Base-by-base conservation (phyloP, 768 basidiomycete species). In the Mycena filopes region DNA sequence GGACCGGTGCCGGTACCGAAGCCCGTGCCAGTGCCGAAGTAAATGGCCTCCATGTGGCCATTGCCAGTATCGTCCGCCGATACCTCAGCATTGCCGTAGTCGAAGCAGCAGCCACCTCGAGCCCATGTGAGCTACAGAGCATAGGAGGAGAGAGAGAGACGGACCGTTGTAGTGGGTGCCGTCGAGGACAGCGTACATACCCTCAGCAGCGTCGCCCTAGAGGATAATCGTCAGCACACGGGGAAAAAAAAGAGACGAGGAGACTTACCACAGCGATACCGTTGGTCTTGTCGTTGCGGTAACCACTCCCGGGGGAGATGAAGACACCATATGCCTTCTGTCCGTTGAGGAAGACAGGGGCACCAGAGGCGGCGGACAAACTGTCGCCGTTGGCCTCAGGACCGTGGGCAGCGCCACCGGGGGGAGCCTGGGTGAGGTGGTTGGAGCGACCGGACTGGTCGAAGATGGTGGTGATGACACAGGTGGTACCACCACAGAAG, bases 241-340 rank as follows among this genome's bases (percentile, higher is more conserved):
- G 36, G 55, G 5, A 55, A 45, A 33, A 55, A n/a, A 28, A 26
- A 47, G 11, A 38, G 29, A 31, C 18, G 23, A 47, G 25, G 47
- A 48, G 42, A 62, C 60, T 40, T 25, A 62, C 66, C 36, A 49
- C 51, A 18, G 66, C 66, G 28, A 54, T 67, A 48, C 66, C 66
- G 33, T 31, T 63, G 50, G 66, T 54, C 18, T 36, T 47, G 60
- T 67, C 49, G 51, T 65, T 65, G 56, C 55, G 43, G 29, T 57
- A 57, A 31, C 55, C 55, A 46, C 43, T 60, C 29, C 59, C 59
- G 16, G 59, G 59, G 26, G 60, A 31, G 45, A 66, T 51, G 48
- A 66, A 66, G 46, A 66, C 65, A 48, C 65, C 65, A 29, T 66
- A 66, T 15, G 54, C 65, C 46, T 66, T 66, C 53, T 66, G 65